Evolutionary conservation across 345 rosid genomes (phyloP).

Genomic region (Salix dunnii): DNA sequence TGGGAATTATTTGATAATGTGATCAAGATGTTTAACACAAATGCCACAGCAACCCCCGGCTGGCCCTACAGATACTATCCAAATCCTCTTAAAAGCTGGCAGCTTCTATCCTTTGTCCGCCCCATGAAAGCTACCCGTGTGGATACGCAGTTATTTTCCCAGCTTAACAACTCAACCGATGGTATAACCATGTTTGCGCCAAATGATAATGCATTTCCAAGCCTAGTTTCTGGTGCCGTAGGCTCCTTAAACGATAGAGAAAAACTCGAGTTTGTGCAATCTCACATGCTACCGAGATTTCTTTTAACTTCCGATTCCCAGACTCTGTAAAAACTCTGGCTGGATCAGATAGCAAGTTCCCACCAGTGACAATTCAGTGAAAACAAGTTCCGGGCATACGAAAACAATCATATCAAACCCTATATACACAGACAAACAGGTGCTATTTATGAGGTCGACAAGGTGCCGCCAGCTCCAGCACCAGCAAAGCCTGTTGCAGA

Average conservation of each 20-base stretch:
- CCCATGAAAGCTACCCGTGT: conserved; percentile 16
- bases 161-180: conserved; percentile 20
- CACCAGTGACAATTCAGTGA: conserved; percentile 6
- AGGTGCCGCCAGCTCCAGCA: conserved; percentile 18
- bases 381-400: conserved; percentile 13
- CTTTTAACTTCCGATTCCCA: conserved; percentile 15
- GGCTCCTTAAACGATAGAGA: conserved; percentile 9
- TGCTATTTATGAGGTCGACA: conserved; percentile 19
- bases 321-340: conserved; percentile 17
- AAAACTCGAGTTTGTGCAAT: conserved; percentile 18
- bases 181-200: conserved; percentile 29
- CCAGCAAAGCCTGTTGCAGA: conserved; percentile 19
- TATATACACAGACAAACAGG: conserved; percentile 17
- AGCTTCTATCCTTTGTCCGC: conserved; percentile 19
- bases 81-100: conserved; percentile 16
- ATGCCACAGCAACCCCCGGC: background rate
- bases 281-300: conserved; percentile 9
- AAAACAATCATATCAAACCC: conserved; percentile 14
- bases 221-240: conserved; percentile 5
- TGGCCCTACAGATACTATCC: conserved; percentile 4
- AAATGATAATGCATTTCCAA: conserved; percentile 15
- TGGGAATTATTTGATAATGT: accelerated
- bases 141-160: conserved; percentile 10
- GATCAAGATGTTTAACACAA: too few species aligned
- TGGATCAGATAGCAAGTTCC: conserved; percentile 4